Evolutionary conservation across 2,329 filamentous ascomycete species (phyloP).

Genomic region (Sclerotinia subarctica): DNA sequence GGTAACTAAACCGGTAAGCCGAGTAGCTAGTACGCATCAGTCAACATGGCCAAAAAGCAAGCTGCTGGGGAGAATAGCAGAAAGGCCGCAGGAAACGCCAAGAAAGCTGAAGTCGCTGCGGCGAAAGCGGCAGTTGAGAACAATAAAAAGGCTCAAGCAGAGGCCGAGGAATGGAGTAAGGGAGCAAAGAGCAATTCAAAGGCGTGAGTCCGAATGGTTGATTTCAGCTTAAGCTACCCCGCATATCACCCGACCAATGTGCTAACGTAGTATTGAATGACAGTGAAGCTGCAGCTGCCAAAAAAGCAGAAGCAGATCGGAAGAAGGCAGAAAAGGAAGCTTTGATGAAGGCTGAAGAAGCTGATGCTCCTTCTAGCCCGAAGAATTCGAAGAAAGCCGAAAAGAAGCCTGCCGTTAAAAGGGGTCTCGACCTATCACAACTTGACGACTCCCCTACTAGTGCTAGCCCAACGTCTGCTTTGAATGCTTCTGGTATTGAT

Average conservation of each 20-base stretch:
- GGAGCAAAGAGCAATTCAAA: conserved; percentile 82
- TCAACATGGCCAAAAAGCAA: conserved; percentile 69
- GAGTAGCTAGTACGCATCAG: conserved; percentile 10
- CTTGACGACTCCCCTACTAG: conserved; percentile 54
- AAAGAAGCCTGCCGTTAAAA: conserved; percentile 58
- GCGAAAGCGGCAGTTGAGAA: conserved; percentile 72
- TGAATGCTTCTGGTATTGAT: conserved; percentile 87
- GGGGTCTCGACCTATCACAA: conserved; percentile 70
- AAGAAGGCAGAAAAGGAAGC: conserved; percentile 94
- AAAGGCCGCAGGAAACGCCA: conserved; percentile 83
- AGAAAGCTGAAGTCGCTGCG: conserved; percentile 86
- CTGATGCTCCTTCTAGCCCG: conserved; percentile 49
- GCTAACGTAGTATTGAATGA: conserved; percentile 22
- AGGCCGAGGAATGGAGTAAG: conserved; percentile 77
- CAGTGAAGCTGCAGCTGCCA: conserved; percentile 80
- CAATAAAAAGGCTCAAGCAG: conserved; percentile 60
- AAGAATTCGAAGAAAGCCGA: conserved; percentile 61
- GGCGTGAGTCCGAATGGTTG: conserved; percentile 60
- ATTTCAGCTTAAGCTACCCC: conserved; percentile 14
- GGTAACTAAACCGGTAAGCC: conserved; percentile 13
- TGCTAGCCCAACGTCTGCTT: conserved; percentile 49
- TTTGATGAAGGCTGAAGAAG: conserved; percentile 76
- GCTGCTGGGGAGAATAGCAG: conserved; percentile 73
- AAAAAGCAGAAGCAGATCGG: conserved; percentile 74
- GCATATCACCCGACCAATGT: conserved; percentile 20